These are phyloP conservation scores for Hysterangium stoloniferum DNA, from an alignment of 768 basidiomycete genomes.

Conservation along the genomic window DNA sequence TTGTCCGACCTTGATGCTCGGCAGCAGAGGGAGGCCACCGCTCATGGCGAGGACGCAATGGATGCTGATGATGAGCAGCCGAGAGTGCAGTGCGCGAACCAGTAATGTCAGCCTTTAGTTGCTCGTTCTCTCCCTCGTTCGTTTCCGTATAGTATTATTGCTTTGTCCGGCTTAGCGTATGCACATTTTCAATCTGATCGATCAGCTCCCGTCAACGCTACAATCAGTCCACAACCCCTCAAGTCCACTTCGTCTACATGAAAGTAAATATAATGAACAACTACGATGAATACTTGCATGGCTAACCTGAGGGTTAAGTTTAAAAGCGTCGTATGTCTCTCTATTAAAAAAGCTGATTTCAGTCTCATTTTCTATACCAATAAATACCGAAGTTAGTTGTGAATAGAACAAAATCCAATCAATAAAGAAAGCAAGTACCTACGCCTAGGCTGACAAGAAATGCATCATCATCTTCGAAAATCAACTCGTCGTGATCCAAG, in stretches of 20 bases:
- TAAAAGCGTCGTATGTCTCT: constrained; percentile 72
- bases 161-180: no score
- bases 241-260: no score
- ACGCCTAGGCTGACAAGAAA: constrained; percentile 66
- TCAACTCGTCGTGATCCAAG: constrained; percentile 92
- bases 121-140: neutral
- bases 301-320: constrained; percentile 76
- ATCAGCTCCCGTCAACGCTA: no score
- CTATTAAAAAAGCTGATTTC: constrained; percentile 90
- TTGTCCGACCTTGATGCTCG: constrained; percentile 74
- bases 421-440: constrained; percentile 36
- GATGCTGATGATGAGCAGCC: constrained; percentile 83
- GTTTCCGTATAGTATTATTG: no score
- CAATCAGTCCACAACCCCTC: no score
- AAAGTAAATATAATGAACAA: no score
- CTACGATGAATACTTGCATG: no score
- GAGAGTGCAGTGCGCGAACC: constrained; percentile 93
- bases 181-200: no score
- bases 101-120: no score
- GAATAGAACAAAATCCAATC: neutral
- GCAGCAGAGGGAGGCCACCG: constrained; percentile 38
- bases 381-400: constrained; percentile 10
- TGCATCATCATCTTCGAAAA: constrained; percentile 59
- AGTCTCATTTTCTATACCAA: constrained; percentile 98
- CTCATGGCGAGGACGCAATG: constrained; percentile 71